Evolutionary conservation across 1,139 yeast species (phyloP), one percentile per base, ranked within the genome.

Genomic region (Yamadazyma aaseri): DNA sequence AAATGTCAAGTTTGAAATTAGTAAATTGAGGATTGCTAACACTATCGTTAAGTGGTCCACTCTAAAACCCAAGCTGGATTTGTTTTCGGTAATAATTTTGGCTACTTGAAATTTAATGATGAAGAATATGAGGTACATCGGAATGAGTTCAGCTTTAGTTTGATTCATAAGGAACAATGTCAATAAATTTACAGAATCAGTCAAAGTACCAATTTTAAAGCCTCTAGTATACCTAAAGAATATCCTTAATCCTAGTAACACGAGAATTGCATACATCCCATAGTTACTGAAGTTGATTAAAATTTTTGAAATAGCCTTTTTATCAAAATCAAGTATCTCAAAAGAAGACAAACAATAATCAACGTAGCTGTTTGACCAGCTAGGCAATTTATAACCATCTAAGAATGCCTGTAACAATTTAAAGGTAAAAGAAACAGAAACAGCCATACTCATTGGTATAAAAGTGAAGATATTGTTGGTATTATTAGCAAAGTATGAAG

Each of bases 1-100:
- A 53, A 90, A 92, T 0, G 92, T 65, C 30, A 87, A 65, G 46
- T 86, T 81, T 53, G 89, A 95, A 31, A 86, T 49, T 34, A 67
- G 50, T 12, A 69, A 33, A 2, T 49, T 49, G 33, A 61, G 48
- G 3, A 53, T 23, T 0, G 65, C 36, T 1, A 56, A 35, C 8
- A 51, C 27, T 11, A 62, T 20, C 3, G 65, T 47, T 10, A 53
- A 38, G 14, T 50, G 48, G 38, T 61, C 61, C 9, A 56, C 35
- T 21, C 50, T 50, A n/a, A 12, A 23, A 1, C 38, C 27, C 13
- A 54, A 28, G 10, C 38, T 34, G 7, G 57, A 44, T 26, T 57
- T 40, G 6, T 55, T 41, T 21, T 41, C 52, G 9, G 26, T 15
- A 3, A 38, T 8, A 3, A 38, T 16, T 13, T 20, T 30, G 17